Evolutionary conservation across 106 monocot genomes (phyloP).

Genomic region (Hemerocallis citrina): DNA sequence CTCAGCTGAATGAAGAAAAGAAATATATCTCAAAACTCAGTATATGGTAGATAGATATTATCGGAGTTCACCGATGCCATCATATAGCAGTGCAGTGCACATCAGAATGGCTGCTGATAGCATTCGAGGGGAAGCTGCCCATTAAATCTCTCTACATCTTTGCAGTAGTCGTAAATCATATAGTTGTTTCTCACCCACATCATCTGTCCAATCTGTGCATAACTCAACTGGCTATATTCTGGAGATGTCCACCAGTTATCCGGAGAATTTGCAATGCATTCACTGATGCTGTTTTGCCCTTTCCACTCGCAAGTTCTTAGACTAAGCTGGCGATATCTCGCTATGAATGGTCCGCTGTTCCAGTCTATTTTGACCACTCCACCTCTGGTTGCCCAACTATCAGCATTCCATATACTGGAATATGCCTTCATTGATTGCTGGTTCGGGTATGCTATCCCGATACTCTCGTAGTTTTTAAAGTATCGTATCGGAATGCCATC

Average conservation of each 20-base stretch:
- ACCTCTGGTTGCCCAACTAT: conserved; percentile 67
- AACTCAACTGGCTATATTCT: conserved; percentile 2
- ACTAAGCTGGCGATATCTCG: conserved; percentile 30
- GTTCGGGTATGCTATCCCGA: conserved; percentile 47
- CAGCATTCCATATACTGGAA: conserved; percentile 77
- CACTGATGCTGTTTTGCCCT: not conserved
- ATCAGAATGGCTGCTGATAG: conserved; percentile 4
- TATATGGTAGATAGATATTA: too few relatives aligned
- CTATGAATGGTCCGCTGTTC: conserved; percentile 53
- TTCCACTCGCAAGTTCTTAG: conserved; percentile 43
- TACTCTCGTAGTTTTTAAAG: conserved; percentile 47
- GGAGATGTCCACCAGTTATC: conserved; percentile 12
- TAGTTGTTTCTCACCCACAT: conserved; percentile 19
- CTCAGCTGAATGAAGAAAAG: too few relatives aligned
- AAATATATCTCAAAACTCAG: too few relatives aligned
- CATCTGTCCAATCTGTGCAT: conserved; percentile 15
- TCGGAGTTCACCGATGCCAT: too few relatives aligned
- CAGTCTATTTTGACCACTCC: conserved; percentile 68
- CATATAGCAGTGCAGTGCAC: too few relatives aligned
- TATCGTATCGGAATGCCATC: conserved; percentile 46
- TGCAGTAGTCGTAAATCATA: conserved; percentile 24
- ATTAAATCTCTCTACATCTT: conserved; percentile 19
- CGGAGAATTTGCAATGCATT: not conserved
- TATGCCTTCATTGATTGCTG: conserved; percentile 51
- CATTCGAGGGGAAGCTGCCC: conserved; percentile 12